Percentiles rank a stretch among this genome's conserved stretches.
Conservation (phyloP, 108 stramenopile genomes). For the Skeletonema marinoi region DNA sequence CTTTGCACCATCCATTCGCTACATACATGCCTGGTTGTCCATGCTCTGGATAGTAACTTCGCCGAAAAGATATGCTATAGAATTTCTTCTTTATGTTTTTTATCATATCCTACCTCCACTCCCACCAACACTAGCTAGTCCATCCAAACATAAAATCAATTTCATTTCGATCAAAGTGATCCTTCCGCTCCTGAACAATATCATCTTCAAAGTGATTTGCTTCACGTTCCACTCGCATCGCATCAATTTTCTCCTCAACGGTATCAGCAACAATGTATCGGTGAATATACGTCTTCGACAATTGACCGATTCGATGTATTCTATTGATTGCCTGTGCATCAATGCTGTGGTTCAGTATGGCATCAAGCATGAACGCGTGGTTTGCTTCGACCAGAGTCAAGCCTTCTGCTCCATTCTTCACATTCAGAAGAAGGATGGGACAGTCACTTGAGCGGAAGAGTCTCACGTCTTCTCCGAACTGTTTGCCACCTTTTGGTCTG, state of each 20-base stretch:
- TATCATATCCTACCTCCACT: no score
- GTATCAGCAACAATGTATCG: conserved; percentile 78
- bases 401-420: conserved; percentile 85
- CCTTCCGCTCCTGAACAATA: neutral
- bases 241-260: conserved; percentile 80
- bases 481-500: conserved; percentile 38
- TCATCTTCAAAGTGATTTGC: conserved; percentile 49
- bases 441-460: conserved; percentile 41
- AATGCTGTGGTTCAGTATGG: conserved; percentile 70
- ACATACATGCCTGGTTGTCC: no score
- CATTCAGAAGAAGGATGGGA: conserved; percentile 65
- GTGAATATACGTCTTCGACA: conserved; percentile 67
- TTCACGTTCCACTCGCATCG: conserved; percentile 46
- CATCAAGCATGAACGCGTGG: conserved; percentile 88
- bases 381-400: conserved; percentile 84
- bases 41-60: no score
- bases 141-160: conserved; percentile 6
- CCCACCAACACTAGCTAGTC: no score
- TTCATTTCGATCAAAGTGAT: conserved; percentile 11
- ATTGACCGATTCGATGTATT: conserved; percentile 80
- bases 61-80: no score
- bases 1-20: no score
- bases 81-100: no score
- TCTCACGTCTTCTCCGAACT: conserved; percentile 43
- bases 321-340: conserved; percentile 75